Evolutionary conservation across 495 filamentous ascomycete species (phyloP).

Genomic region (Xylona heveae): DNA sequence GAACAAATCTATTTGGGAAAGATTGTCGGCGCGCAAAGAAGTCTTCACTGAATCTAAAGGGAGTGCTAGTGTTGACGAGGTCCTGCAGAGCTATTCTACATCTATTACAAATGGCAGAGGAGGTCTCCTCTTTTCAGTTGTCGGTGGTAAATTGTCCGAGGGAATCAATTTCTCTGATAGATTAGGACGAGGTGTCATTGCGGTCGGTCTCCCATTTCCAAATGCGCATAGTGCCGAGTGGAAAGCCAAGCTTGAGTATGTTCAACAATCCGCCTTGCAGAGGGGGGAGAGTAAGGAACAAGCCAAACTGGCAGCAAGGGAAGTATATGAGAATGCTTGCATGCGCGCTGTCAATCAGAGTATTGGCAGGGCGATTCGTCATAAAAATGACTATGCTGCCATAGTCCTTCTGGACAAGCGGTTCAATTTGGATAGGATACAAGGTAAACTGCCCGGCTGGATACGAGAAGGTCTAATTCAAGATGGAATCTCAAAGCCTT

Average conservation of each 20-base stretch:
- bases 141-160: constrained; percentile 86
- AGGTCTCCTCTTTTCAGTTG: constrained; percentile 74
- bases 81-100: constrained; percentile 47
- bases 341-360: constrained; percentile 96
- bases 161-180: constrained; percentile 96
- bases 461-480: constrained; percentile 29
- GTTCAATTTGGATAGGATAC: constrained; percentile 46
- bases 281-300: constrained; percentile 10
- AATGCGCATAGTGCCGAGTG: constrained; percentile 80
- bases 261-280: constrained; percentile 13
- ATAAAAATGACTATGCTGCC: constrained; percentile 70
- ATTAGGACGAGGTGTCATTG: constrained; percentile 70
- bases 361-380: constrained; percentile 80
- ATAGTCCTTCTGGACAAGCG: constrained; percentile 71
- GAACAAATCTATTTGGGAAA: constrained; percentile 22
- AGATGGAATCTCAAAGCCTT: neutral
- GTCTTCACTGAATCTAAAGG: constrained; percentile 46
- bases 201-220: constrained; percentile 83
- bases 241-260: constrained; percentile 75
- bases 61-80: constrained; percentile 30
- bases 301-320: constrained; percentile 47
- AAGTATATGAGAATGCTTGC: constrained; percentile 88
- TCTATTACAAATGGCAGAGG: constrained; percentile 43
- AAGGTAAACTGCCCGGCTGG: constrained; percentile 71
- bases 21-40: constrained; percentile 7